Conservation (phyloP, 352 stramenopile genomes). For the Phytophthora pseudosyringae region DNA sequence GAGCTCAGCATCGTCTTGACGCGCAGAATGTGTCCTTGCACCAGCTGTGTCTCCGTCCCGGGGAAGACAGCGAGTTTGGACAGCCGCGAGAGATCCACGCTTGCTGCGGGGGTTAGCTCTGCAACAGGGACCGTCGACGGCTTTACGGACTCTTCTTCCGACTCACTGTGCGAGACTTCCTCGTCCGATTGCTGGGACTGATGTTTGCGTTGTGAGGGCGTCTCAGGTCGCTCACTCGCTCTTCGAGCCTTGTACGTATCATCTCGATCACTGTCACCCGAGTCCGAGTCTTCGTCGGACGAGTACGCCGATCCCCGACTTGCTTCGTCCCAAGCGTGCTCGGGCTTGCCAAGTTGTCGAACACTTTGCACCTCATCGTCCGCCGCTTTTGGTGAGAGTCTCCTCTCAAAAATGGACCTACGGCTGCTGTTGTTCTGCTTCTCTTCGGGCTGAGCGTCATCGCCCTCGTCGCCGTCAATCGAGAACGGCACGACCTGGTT, state of each 20-base stretch:
- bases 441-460: constrained; percentile 32
- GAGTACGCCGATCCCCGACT: constrained; percentile 24
- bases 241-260: constrained; percentile 18
- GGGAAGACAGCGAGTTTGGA: constrained; percentile 84
- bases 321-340: constrained; percentile 55
- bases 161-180: constrained; percentile 54
- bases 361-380: neutral
- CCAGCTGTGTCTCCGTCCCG: constrained; percentile 55
- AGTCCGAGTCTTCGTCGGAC: constrained; percentile 30
- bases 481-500: constrained; percentile 73
- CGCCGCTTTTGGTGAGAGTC: constrained; percentile 16
- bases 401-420: constrained; percentile 34
- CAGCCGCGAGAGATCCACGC: constrained; percentile 57
- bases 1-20: constrained; percentile 65
- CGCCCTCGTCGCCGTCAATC: constrained; percentile 51
- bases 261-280: constrained; percentile 28
- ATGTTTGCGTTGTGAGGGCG: constrained; percentile 21
- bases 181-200: constrained; percentile 43
- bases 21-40: constrained; percentile 52
- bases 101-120: neutral
- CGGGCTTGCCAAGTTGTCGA: constrained; percentile 25
- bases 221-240: constrained; percentile 37
- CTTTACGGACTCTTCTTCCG: constrained; percentile 48
- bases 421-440: constrained; percentile 4
- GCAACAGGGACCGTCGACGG: constrained; percentile 7